phyloP scores from a whole-genome alignment of 164 flowering plant species.

The Taxillus chinensis region DNA sequence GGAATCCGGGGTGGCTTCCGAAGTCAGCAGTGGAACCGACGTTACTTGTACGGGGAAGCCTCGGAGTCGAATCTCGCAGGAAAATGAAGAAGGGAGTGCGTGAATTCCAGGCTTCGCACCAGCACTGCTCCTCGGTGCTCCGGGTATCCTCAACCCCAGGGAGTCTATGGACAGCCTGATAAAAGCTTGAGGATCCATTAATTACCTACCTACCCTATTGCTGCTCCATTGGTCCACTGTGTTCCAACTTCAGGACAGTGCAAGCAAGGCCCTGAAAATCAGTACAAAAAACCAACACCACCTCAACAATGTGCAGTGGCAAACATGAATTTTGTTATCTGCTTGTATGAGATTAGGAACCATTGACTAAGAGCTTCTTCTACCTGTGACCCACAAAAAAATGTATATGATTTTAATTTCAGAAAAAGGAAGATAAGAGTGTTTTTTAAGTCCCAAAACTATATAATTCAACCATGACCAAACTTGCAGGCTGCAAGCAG shows the following conservation, averaged over 20 bases:
- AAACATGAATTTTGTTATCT: not conserved
- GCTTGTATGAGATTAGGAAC: no score
- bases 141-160: conserved; percentile 57
- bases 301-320: not conserved
- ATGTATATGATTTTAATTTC: no score
- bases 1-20: conserved; percentile 48
- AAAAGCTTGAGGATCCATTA: conserved; percentile 82
- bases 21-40: conserved; percentile 47
- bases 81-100: conserved; percentile 40
- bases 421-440: no score
- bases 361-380: no score
- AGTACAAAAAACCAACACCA: not conserved
- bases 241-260: conserved; percentile 1
- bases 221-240: conserved; percentile 25
- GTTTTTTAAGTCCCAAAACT: no score
- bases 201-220: conserved; percentile 19
- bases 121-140: conserved; percentile 21
- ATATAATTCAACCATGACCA: no score
- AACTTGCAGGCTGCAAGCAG: no score
- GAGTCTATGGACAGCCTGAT: conserved; percentile 72
- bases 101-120: conserved; percentile 23
- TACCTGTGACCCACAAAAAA: no score
- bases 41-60: conserved; percentile 79
- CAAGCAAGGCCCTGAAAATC: conserved; percentile 15
- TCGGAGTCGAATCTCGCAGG: conserved; percentile 69